These are phyloP conservation scores for Boletellus emodensis DNA, from an alignment of 768 basidiomycete genomes.

Conservation along the genomic window DNA sequence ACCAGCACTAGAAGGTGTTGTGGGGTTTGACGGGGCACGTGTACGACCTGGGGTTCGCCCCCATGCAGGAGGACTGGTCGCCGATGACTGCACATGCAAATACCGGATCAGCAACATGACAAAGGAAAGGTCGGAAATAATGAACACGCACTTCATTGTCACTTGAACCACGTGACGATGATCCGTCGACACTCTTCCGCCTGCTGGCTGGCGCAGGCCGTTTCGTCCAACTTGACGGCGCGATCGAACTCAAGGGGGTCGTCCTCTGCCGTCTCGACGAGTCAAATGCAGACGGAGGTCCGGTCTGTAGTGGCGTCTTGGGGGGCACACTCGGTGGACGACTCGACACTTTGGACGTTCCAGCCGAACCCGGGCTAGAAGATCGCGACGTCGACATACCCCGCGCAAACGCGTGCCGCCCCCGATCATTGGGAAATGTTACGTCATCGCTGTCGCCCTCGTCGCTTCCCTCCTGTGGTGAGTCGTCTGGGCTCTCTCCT, in stretches of 20 bases:
- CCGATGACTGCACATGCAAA: conserved; percentile 28
- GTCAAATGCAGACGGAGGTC: conserved; percentile 60
- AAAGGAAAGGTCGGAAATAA: neutral
- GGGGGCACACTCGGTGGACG: conserved; percentile 60
- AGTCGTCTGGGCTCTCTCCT: conserved; percentile 31
- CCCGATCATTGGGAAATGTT: conserved; percentile 35
- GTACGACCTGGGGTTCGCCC: conserved; percentile 44
- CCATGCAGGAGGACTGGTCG: conserved; percentile 42
- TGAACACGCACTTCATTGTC: conserved; percentile 64
- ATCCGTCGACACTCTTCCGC: conserved; percentile 68
- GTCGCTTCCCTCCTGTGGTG: conserved; percentile 32
- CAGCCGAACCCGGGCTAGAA: conserved; percentile 53
- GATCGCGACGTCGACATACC: conserved; percentile 43
- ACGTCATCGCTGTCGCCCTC: conserved; percentile 35
- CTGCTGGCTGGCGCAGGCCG: conserved; percentile 64
- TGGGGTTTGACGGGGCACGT: conserved; percentile 73
- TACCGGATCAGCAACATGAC: conserved; percentile 7
- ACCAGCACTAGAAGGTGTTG: conserved; percentile 31
- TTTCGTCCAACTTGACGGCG: conserved; percentile 76
- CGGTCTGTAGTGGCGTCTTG: conserved; percentile 39
- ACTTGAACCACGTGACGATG: conserved; percentile 44
- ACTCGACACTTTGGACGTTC: conserved; percentile 41
- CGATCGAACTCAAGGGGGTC: conserved; percentile 52
- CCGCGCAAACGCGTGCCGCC: conserved; percentile 32
- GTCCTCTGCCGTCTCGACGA: conserved; percentile 65